Percentiles rank a stretch among this genome's conserved stretches.
phyloP scores from a whole-genome alignment of 2,329 filamentous ascomycete species.

The Leptographium procerum region DNA sequence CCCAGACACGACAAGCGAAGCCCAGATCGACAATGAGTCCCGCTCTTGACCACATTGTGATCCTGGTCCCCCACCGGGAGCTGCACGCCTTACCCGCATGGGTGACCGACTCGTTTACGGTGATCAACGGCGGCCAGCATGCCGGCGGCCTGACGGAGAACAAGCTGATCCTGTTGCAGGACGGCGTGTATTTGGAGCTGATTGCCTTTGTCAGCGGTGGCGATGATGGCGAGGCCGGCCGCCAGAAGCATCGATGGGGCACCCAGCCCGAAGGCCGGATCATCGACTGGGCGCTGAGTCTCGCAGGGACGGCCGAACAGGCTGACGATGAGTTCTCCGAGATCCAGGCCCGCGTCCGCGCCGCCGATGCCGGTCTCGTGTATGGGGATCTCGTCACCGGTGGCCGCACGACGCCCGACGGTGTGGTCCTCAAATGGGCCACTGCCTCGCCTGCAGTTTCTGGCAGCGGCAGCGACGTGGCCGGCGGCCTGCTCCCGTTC shows the following conservation, averaged over 20 bases:
- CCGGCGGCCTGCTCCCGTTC: slow-evolving; percentile 46
- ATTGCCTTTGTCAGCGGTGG: slow-evolving; percentile 46
- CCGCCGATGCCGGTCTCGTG: slow-evolving; percentile 21
- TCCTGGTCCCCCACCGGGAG: slow-evolving; percentile 43
- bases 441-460: slow-evolving; percentile 26
- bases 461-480: slow-evolving; percentile 16
- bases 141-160: slow-evolving; percentile 50
- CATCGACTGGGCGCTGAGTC: slow-evolving; percentile 51
- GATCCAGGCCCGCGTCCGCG: slow-evolving; percentile 25
- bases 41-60: slow-evolving; percentile 51
- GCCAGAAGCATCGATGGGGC: slow-evolving; percentile 48
- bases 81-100: slow-evolving; percentile 35
- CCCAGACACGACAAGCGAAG: too few species aligned
- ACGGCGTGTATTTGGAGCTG: slow-evolving; percentile 56
- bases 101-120: slow-evolving; percentile 42
- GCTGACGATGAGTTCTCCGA: slow-evolving; percentile 22
- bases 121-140: slow-evolving; percentile 50
- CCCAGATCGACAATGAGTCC: slow-evolving; percentile 11
- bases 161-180: slow-evolving; percentile 48
- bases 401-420: slow-evolving; percentile 43
- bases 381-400: slow-evolving; percentile 40
- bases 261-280: slow-evolving; percentile 33
- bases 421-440: slow-evolving; percentile 46
- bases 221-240: slow-evolving; percentile 18
- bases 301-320: slow-evolving; percentile 10